Percentiles rank a stretch among this genome's conserved stretches.
phyloP scores from a whole-genome alignment of 805 yeast species.

The Grigorovia jiainica region DNA sequence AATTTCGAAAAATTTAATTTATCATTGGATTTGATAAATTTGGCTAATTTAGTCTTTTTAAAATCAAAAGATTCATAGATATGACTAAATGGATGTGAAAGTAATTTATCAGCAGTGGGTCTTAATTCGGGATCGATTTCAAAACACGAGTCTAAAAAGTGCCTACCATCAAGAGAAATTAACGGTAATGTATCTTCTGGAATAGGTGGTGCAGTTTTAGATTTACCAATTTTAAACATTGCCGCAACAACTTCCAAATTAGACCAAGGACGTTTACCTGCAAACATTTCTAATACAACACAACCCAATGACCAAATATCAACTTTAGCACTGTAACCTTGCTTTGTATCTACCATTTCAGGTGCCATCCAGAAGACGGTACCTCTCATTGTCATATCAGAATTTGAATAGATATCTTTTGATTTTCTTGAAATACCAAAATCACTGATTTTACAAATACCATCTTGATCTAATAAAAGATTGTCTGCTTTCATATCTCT shows the following conservation, averaged over 20 bases:
- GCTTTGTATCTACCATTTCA: conserved; percentile 86
- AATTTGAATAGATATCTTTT: conserved; percentile 78
- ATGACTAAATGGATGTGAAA: conserved; percentile 44
- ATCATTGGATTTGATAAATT: conserved; percentile 39
- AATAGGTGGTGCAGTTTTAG: conserved; percentile 89
- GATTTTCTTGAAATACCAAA: conserved; percentile 90
- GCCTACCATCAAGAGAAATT: conserved; percentile 56
- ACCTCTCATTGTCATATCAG: conserved; percentile 98
- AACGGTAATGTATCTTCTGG: conserved; percentile 72
- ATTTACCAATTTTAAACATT: conserved; percentile 77
- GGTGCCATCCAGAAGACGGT: conserved; percentile 99
- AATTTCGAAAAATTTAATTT: conserved; percentile 26
- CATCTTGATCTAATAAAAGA: conserved; percentile 77
- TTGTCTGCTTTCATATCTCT: conserved; percentile 97
- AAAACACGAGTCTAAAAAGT: conserved; percentile 71
- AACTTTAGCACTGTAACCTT: conserved; percentile 94
- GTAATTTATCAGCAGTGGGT: conserved; percentile 72
- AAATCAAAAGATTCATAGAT: conserved; percentile 39
- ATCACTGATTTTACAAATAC: conserved; percentile 90
- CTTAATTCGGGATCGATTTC: conserved; percentile 67
- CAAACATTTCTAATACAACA: conserved; percentile 94
- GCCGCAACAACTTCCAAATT: conserved; percentile 93
- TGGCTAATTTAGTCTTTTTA: conserved; percentile 44
- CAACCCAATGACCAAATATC: conserved; percentile 99
- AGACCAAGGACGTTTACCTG: conserved; percentile 96